Conservation (phyloP, 2,329 filamentous ascomycete species). For the Aureobasidium musti region DNA sequence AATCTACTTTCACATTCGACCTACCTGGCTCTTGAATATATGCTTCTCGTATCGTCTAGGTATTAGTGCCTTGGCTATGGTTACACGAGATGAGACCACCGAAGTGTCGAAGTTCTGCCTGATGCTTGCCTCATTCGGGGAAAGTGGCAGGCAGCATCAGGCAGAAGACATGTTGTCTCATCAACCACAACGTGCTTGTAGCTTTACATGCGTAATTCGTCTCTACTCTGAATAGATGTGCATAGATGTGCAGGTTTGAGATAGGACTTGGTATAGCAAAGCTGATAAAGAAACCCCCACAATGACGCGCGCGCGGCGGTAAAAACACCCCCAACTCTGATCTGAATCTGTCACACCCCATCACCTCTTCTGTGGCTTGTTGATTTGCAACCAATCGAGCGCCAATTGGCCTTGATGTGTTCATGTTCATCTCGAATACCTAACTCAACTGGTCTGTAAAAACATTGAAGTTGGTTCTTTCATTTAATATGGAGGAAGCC, state of each 20-base stretch:
- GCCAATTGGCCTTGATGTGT: neutral
- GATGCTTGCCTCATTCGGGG: neutral
- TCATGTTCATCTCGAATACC: too few relatives aligned
- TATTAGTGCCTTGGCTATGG: too few relatives aligned
- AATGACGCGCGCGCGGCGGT: neutral
- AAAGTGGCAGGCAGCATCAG: slow-evolving; percentile 15
- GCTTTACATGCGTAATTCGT: too few relatives aligned
- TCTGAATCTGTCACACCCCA: neutral
- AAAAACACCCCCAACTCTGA: neutral
- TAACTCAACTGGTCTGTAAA: neutral
- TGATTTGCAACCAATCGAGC: neutral
- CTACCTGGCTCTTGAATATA: neutral
- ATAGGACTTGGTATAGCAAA: neutral
- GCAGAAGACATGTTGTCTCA: neutral
- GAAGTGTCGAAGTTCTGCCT: slow-evolving; percentile 15
- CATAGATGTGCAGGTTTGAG: too few relatives aligned
- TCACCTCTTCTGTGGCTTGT: neutral
- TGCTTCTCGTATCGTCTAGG: neutral
- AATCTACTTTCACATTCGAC: neutral
- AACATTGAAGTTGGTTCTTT: neutral
- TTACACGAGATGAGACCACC: neutral
- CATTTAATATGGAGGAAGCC: slow-evolving; percentile 8
- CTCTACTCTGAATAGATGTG: too few relatives aligned
- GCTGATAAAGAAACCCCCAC: neutral
- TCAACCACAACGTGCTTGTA: neutral